Percentiles rank a stretch among this genome's conserved stretches.
These are phyloP conservation scores for Globisporangium emineosum DNA, from an alignment of 352 stramenopile genomes.

Conservation along the genomic window DNA sequence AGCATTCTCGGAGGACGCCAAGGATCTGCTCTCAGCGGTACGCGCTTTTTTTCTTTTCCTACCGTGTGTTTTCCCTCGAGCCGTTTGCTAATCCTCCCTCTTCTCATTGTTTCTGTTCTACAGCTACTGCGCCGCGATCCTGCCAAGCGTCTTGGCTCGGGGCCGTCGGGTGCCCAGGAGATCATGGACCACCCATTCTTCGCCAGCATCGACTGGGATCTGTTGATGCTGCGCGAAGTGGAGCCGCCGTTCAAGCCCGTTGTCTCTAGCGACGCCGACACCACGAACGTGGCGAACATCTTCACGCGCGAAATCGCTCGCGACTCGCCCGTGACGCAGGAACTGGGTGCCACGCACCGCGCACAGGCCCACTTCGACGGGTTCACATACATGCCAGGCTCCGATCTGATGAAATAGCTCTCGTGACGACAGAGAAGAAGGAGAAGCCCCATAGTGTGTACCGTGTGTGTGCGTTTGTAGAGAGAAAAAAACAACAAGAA, in stretches of 20 bases:
- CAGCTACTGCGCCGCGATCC: conserved; percentile 81
- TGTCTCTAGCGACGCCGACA: conserved; percentile 79
- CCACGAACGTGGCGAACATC: conserved; percentile 85
- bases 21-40: conserved; percentile 73
- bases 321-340: conserved; percentile 86
- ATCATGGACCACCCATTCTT: conserved; percentile 91
- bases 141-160: conserved; percentile 76
- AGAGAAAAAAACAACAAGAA: background rate
- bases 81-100: background rate
- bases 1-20: conserved; percentile 86
- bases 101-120: background rate
- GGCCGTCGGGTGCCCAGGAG: conserved; percentile 79
- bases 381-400: conserved; percentile 91
- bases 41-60: conserved; percentile 10
- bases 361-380: conserved; percentile 90
- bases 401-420: conserved; percentile 39
- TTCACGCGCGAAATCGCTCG: conserved; percentile 82
- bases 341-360: conserved; percentile 77
- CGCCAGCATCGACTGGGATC: conserved; percentile 83
- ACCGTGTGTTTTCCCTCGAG: background rate
- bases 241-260: conserved; percentile 86
- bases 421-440: background rate
- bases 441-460: background rate
- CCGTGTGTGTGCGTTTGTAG: conserved; percentile 12
- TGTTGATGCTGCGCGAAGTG: conserved; percentile 76